Evolutionary conservation across 805 yeast species (phyloP).

Genomic region (Blastobotrys terrestris): DNA sequence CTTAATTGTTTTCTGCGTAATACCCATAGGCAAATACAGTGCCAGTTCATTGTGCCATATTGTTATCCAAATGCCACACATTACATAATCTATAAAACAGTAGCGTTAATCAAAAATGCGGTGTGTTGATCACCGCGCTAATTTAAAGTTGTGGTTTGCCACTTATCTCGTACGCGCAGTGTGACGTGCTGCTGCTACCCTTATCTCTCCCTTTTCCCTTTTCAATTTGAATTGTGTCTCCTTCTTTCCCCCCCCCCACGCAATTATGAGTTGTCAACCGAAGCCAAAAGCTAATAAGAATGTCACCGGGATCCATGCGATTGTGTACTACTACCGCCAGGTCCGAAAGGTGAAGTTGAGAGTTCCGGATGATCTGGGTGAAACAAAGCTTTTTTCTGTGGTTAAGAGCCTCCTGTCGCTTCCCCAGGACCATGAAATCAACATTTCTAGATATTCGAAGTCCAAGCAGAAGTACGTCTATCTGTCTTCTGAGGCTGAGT

Average conservation of each 20-base stretch:
- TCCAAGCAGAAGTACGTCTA: conserved; percentile 11
- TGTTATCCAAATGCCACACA: too few species aligned
- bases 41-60: too few species aligned
- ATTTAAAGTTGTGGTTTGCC: too few species aligned
- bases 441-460: conserved; percentile 16
- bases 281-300: not conserved
- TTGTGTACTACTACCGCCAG: not conserved
- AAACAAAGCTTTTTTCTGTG: not conserved
- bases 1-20: too few species aligned
- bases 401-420: not conserved
- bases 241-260: not conserved
- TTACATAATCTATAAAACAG: too few species aligned
- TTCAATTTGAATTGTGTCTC: not conserved
- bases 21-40: too few species aligned
- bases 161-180: not conserved
- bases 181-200: not conserved
- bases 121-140: too few species aligned
- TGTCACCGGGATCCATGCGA: not conserved
- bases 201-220: not conserved
- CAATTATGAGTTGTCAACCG: not conserved
- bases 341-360: not conserved
- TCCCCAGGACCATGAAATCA: not conserved
- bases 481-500: conserved; percentile 8
- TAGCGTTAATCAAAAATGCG: too few species aligned
- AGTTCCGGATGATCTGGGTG: not conserved